Evolutionary conservation across 2,329 filamentous ascomycete genomes (phyloP), one percentile per base, ranked within the genome.

Genomic region (Trichoderma arundinaceum): DNA sequence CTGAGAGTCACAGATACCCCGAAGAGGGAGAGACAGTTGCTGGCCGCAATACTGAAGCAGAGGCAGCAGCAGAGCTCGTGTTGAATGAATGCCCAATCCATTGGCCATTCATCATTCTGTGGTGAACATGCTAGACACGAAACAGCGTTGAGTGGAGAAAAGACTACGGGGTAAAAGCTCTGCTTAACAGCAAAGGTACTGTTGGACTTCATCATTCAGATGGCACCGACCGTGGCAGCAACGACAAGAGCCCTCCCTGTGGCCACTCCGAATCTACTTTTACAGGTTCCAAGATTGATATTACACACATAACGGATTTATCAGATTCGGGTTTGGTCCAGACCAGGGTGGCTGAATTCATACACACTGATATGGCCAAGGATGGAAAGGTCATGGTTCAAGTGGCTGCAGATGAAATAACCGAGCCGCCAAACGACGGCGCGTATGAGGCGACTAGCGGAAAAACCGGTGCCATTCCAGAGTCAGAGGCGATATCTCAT

Each of bases 71-170:
- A 6, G 90, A 92, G 67, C 83, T n/a, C n/a, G n/a, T n/a, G n/a
- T n/a, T n/a, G n/a, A n/a, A n/a, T n/a, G n/a, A n/a, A n/a, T n/a
- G n/a, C n/a, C n/a, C n/a, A n/a, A n/a, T n/a, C n/a, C n/a, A n/a
- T n/a, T n/a, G n/a, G n/a, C n/a, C n/a, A n/a, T n/a, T n/a, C n/a
- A n/a, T n/a, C n/a, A n/a, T n/a, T n/a, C n/a, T n/a, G n/a, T n/a
- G n/a, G n/a, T n/a, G n/a, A n/a, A n/a, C n/a, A n/a, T n/a, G n/a
- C n/a, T n/a, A n/a, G n/a, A n/a, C n/a, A n/a, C n/a, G n/a, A n/a
- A n/a, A n/a, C n/a, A n/a, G 86, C 51, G 80, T 80, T 7, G 80
- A 88, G 68, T 97, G 94, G 94, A 94, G 97, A 74, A 85, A 85
- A 6, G 81, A 85, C 1, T 95, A 96, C 70, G 91, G 90, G 0